A percentile compares a stretch with the other conserved stretches of the same genome.
Evolutionary conservation across 257 asterid genomes (phyloP).

Genomic region (Solanum sejunctum): DNA sequence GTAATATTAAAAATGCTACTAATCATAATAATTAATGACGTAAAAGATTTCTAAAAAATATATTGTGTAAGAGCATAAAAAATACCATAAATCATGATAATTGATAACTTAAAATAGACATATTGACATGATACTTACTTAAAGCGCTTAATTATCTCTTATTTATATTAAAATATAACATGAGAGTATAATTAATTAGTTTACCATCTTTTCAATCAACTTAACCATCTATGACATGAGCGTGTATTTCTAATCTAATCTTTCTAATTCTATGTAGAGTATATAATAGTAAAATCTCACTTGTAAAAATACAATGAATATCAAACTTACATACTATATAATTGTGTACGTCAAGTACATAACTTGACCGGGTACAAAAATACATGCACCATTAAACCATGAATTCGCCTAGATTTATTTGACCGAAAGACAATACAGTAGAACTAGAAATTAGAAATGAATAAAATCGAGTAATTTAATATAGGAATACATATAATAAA

Average conservation of each 20-base stretch:
- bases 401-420: not conserved
- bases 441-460: not conserved
- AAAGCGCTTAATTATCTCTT: too few species aligned
- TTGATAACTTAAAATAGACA: too few species aligned
- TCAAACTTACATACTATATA: not conserved
- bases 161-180: too few species aligned
- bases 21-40: too few species aligned
- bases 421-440: not conserved
- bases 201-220: not conserved
- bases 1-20: too few species aligned
- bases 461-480: not conserved
- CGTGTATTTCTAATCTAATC: fast-evolving
- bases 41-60: too few species aligned
- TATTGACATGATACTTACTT: too few species aligned
- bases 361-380: not conserved
- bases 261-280: fast-evolving
- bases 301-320: not conserved
- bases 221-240: not conserved
- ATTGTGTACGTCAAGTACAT: not conserved
- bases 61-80: too few species aligned
- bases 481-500: not conserved
- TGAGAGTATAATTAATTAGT: not conserved
- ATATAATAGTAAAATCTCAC: not conserved
- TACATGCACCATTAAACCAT: not conserved
- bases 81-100: too few species aligned